Conservation (phyloP, 139 green algal species). For the Astrephomene gubernaculifera region DNA sequence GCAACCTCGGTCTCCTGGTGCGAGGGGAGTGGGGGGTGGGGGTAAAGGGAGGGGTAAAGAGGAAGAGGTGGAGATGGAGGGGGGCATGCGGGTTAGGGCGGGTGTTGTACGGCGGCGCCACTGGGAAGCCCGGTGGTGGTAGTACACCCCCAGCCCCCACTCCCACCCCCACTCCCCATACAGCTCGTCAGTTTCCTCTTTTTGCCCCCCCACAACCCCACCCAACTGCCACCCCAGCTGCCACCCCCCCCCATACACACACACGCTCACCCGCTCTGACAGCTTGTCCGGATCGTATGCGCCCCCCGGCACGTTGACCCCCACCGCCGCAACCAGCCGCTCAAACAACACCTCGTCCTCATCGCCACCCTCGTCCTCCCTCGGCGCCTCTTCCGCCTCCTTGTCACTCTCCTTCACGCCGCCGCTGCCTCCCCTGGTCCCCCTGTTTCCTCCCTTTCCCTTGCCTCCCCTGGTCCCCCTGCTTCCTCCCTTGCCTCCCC, state of each 20-base stretch:
- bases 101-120: too few relatives aligned
- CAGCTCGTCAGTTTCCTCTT: too few relatives aligned
- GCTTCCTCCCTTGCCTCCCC: background rate
- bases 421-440: background rate
- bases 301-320: conserved; percentile 35
- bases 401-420: background rate
- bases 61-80: too few relatives aligned
- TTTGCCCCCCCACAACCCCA: too few relatives aligned
- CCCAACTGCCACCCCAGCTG: too few relatives aligned
- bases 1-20: conserved; percentile 40
- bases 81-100: too few relatives aligned
- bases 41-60: too few relatives aligned
- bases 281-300: conserved; percentile 30
- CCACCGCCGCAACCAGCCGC: conserved; percentile 42
- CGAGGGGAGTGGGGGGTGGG: too few relatives aligned
- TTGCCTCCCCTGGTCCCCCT: background rate
- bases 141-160: too few relatives aligned
- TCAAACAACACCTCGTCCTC: conserved; percentile 46
- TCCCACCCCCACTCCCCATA: too few relatives aligned
- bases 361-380: background rate
- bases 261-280: conserved; percentile 24
- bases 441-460: background rate
- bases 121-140: too few relatives aligned
- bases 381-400: background rate
- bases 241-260: too few relatives aligned